Percentiles rank a stretch among this genome's conserved stretches.
phyloP scores from a whole-genome alignment of 352 stramenopile genomes.

The Blastocystis sp. region DNA sequence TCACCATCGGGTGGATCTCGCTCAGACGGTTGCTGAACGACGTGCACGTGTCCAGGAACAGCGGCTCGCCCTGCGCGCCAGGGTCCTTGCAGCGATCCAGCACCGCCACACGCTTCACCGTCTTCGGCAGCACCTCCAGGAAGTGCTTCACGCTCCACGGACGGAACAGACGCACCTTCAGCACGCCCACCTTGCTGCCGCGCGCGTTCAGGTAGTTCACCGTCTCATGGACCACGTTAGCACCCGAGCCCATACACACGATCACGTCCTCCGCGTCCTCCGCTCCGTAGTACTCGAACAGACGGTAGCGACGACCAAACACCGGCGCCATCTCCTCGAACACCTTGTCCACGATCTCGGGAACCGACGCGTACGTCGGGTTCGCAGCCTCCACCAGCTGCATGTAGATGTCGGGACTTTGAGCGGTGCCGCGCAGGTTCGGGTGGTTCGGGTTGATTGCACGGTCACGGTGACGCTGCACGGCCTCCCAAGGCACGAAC shows the following conservation, averaged over 20 bases:
- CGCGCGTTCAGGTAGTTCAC: conserved; percentile 74
- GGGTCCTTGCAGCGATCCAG: conserved; percentile 77
- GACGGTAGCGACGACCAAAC: conserved; percentile 70
- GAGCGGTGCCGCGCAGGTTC: conserved; percentile 62
- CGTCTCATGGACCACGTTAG: conserved; percentile 74
- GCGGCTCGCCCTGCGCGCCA: conserved; percentile 73
- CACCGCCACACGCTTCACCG: conserved; percentile 73
- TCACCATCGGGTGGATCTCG: conserved; percentile 65
- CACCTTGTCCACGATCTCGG: conserved; percentile 68
- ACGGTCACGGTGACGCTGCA: conserved; percentile 66
- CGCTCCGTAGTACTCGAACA: conserved; percentile 79
- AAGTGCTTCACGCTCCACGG: conserved; percentile 74
- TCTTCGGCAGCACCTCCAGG: conserved; percentile 68
- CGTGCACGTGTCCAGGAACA: conserved; percentile 78
- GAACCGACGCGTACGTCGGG: conserved; percentile 68
- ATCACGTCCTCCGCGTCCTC: conserved; percentile 72
- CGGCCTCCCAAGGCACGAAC: conserved; percentile 67
- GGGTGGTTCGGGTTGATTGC: conserved; percentile 62
- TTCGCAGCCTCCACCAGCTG: conserved; percentile 76
- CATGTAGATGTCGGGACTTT: conserved; percentile 78
- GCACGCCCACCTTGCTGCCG: conserved; percentile 71
- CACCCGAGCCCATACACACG: conserved; percentile 77
- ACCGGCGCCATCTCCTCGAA: conserved; percentile 69
- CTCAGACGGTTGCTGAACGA: conserved; percentile 73
- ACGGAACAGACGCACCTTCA: conserved; percentile 78